Base-by-base conservation (phyloP, 805 yeast genomes). In the Saccharomyces jurei region DNA sequence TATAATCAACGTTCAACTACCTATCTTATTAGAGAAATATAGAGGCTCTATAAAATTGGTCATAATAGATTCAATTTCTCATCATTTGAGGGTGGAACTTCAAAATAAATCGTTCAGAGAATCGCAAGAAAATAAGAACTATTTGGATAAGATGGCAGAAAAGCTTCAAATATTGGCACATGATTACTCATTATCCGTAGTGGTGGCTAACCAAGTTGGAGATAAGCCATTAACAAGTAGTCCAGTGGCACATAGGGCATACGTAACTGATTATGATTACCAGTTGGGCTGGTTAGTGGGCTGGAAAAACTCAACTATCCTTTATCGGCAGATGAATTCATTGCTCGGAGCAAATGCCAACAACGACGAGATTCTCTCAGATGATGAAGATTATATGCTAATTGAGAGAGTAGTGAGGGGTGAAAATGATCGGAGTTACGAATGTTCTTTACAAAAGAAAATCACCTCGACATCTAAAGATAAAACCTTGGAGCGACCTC, bases 1-100 rank as follows among this genome's bases (percentile, higher is more conserved):
- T 63, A 81, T 88, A 11, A 56, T 88, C 2, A 77, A 74, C 57
- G 83, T 84, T 25, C 94, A 87, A 63, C 71, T 90, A 4, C 95
- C 94, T 0, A 70, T 76, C 1, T 69, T 87, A 29, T 55, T 83
- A 13, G 70, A 71, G 46, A 59, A 71, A 48, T 65, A 71, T 31
- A 58, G 66, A 11, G 68, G 70, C 0, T 60, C 64, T 6, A 74
- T 84, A 2, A 84, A 79, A 47, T 63, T 86, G 29, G 74, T 92
- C 0, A 77, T 89, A 1, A 74, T 91, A 9, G 98, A 92, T 68
- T 87, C 96, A 32, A 81, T 91, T 3, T 83, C 92, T 0, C 96
- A 89, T 63, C 96, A 87, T 67, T 67, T 90, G 31, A 73, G 95
- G 54, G 83, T 83, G 1, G 89, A 84, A 58, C 64, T 82, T 26